Evolutionary conservation across 1,284 basidiomycete genomes (phyloP).

Genomic region (Moesziomyces globuligerus): DNA sequence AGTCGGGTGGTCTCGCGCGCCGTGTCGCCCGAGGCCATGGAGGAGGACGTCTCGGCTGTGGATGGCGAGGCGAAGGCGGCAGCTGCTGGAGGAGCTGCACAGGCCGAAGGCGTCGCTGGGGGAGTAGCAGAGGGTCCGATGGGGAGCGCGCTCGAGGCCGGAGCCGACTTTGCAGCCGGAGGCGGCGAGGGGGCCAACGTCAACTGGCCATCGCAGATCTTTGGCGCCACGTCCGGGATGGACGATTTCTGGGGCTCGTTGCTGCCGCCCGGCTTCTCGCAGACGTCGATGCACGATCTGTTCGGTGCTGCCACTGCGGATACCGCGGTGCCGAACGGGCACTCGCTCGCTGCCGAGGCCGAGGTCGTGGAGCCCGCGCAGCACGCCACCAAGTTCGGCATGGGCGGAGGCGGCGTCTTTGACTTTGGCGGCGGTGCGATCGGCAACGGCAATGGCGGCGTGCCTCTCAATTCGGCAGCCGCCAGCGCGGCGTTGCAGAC

Average conservation of each 20-base stretch:
- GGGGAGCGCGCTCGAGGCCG: conserved; percentile 9
- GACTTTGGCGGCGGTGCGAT: conserved; percentile 50
- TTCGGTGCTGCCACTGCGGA: conserved; percentile 30
- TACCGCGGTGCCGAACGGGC: conserved; percentile 1
- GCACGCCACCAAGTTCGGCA: conserved; percentile 45
- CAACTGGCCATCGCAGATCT: conserved; percentile 34
- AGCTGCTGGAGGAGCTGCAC: neutral
- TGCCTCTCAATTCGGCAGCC: conserved; percentile 34
- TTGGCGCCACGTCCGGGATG: conserved; percentile 36
- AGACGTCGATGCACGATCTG: conserved; percentile 43
- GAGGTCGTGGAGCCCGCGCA: conserved; percentile 16
- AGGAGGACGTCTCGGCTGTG: conserved; percentile 5
- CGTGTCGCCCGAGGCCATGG: conserved; percentile 29
- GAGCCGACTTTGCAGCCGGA: conserved; percentile 3
- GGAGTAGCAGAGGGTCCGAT: conserved; percentile 2
- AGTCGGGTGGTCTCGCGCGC: conserved; percentile 44
- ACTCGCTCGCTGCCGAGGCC: conserved; percentile 9
- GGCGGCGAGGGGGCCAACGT: conserved; percentile 14
- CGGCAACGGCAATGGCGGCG: conserved; percentile 45
- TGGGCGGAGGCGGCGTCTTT: conserved; percentile 47
- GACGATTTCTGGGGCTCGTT: conserved; percentile 59
- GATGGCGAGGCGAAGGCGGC: neutral
- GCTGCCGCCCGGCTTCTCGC: conserved; percentile 55
- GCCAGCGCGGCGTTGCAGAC: conserved; percentile 22
- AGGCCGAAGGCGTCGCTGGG: neutral